Conservation (phyloP, 345 rosid genomes). For the Cardamine resedifolia region DNA sequence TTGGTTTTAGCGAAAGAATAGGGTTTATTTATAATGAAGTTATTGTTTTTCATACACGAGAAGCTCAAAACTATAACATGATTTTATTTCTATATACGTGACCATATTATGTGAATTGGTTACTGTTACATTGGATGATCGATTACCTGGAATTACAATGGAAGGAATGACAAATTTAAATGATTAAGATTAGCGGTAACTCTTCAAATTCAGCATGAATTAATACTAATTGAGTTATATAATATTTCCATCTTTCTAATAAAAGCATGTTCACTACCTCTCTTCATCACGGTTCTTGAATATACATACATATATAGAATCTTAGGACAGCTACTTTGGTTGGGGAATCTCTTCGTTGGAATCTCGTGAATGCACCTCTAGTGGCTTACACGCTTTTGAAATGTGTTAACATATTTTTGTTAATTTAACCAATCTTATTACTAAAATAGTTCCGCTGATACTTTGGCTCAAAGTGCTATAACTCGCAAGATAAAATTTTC, state of each 20-base stretch:
- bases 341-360: slow-evolving; percentile 37
- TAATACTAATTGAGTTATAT: neutral
- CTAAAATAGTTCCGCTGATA: neutral
- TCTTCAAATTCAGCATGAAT: slow-evolving; percentile 9
- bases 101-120: neutral
- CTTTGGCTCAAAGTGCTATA: neutral
- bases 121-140: slow-evolving; percentile 28
- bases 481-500: neutral
- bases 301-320: slow-evolving; percentile 34
- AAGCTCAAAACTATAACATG: neutral
- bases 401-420: neutral
- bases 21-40: neutral
- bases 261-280: neutral
- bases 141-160: neutral
- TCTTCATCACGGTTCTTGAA: neutral
- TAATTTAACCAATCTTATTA: neutral
- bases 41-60: neutral
- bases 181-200: neutral
- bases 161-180: neutral
- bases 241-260: neutral
- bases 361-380: slow-evolving; percentile 34
- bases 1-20: slow-evolving; percentile 16
- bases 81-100: neutral
- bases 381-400: slow-evolving; percentile 43
- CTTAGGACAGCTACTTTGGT: slow-evolving; percentile 50